phyloP scores from a whole-genome alignment of 495 filamentous ascomycete genomes.

The Aspergillus haitiensis region DNA sequence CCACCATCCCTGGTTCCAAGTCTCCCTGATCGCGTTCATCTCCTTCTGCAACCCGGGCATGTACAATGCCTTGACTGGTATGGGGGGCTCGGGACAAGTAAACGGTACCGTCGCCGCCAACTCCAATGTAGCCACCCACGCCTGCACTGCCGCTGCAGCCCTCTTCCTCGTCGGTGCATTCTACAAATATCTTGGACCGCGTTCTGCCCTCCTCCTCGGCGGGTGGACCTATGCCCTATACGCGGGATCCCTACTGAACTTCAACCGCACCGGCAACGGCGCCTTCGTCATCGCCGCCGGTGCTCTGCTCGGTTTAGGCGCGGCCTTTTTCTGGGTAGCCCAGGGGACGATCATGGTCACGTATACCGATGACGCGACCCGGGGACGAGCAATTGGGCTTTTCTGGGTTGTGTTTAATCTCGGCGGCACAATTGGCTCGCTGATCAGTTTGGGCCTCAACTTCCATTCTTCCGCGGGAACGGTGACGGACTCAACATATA shows the following conservation, averaged over 20 bases:
- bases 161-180: slow-evolving; percentile 46
- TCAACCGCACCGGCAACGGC: slow-evolving; percentile 59
- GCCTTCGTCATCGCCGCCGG: slow-evolving; percentile 72
- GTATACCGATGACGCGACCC: slow-evolving; percentile 49
- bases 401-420: slow-evolving; percentile 59
- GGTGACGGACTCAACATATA: slow-evolving; percentile 48
- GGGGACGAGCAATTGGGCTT: slow-evolving; percentile 51
- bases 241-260: slow-evolving; percentile 42
- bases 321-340: slow-evolving; percentile 54
- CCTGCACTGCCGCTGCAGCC: slow-evolving; percentile 42
- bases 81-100: slow-evolving; percentile 57
- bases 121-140: slow-evolving; percentile 42
- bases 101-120: slow-evolving; percentile 43
- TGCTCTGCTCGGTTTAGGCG: slow-evolving; percentile 51
- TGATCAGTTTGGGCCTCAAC: too few relatives aligned
- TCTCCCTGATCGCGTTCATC: slow-evolving; percentile 55
- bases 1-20: slow-evolving; percentile 42
- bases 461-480: too few relatives aligned
- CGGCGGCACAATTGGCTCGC: too few relatives aligned
- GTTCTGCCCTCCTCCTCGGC: slow-evolving; percentile 41
- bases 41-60: slow-evolving; percentile 83
- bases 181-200: slow-evolving; percentile 43
- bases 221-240: slow-evolving; percentile 49
- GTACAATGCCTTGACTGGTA: slow-evolving; percentile 70
- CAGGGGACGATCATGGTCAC: slow-evolving; percentile 60